A percentile compares a stretch with the other conserved stretches of the same genome.
Conservation (phyloP, 148 eudicot genomes). For the Spergularia marina region DNA sequence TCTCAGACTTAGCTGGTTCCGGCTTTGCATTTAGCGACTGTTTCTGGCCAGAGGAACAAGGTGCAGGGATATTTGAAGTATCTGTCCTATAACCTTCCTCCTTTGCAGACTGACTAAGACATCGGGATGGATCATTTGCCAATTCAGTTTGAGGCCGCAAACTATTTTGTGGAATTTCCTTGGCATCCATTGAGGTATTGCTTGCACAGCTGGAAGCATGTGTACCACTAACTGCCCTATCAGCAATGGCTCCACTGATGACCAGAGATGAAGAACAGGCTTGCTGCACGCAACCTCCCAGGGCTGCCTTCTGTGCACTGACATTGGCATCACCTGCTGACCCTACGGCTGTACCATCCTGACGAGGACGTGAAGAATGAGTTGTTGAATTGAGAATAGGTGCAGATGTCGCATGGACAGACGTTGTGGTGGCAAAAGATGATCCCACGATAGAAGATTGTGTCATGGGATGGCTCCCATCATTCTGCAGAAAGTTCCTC, state of each 20-base stretch:
- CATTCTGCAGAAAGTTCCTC: conserved; percentile 60
- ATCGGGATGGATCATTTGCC: conserved; percentile 32
- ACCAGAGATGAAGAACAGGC: conserved; percentile 35
- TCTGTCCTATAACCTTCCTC: conserved; percentile 27
- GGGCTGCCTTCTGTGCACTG: conserved; percentile 27
- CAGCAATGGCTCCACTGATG: conserved; percentile 23
- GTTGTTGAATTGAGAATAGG: conserved; percentile 68
- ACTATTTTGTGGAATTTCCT: conserved; percentile 29
- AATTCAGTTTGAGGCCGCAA: conserved; percentile 27
- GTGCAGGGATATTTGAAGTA: conserved; percentile 38
- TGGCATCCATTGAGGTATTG: conserved; percentile 29
- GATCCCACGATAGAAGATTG: conserved; percentile 80
- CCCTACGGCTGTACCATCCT: conserved; percentile 29
- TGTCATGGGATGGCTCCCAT: conserved; percentile 59
- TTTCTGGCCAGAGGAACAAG: conserved; percentile 32
- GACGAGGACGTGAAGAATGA: conserved; percentile 44
- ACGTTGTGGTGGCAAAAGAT: conserved; percentile 77
- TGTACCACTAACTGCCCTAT: conserved; percentile 30
- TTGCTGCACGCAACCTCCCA: conserved; percentile 34
- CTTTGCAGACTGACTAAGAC: conserved; percentile 32
- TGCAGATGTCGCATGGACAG: conserved; percentile 67
- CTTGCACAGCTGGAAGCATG: conserved; percentile 35
- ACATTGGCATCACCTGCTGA: conserved; percentile 34
- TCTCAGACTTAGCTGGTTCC: conserved; percentile 55
- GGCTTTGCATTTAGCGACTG: conserved; percentile 44